Percentiles rank a stretch among this genome's conserved stretches.
These are phyloP conservation scores for Cyclotella cryptica DNA, from an alignment of 108 stramenopile species.

Conservation along the genomic window DNA sequence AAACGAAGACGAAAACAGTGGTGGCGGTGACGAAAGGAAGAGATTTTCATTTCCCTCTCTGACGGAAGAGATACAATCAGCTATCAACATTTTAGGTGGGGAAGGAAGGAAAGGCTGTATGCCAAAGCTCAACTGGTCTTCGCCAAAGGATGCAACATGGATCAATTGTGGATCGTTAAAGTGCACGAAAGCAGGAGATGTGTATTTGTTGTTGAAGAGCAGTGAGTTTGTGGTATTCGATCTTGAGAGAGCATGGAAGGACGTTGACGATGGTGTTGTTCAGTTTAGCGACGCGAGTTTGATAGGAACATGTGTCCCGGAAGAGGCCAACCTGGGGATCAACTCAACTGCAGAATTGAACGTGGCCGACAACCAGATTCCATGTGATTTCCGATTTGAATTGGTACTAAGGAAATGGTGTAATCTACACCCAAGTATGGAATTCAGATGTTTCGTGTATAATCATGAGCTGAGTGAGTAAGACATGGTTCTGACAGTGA, in stretches of 20 bases:
- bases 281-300: not conserved
- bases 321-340: not conserved
- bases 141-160: constrained; percentile 94
- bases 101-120: constrained; percentile 63
- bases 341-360: not conserved
- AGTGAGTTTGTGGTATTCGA: constrained; percentile 91
- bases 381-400: constrained; percentile 37
- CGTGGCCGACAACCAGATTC: not conserved
- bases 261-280: constrained; percentile 15
- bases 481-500: not conserved
- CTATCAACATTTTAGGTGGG: constrained; percentile 34
- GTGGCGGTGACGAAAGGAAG: constrained; percentile 35
- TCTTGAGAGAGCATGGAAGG: constrained; percentile 82
- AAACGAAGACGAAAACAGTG: constrained; percentile 35
- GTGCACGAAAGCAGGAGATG: constrained; percentile 88
- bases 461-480: constrained; percentile 54
- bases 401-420: constrained; percentile 93
- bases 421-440: constrained; percentile 92
- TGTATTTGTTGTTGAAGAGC: constrained; percentile 92
- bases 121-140: constrained; percentile 93
- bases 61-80: constrained; percentile 44
- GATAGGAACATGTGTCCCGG: not conserved
- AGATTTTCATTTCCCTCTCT: constrained; percentile 41
- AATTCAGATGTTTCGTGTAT: constrained; percentile 94
- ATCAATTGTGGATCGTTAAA: constrained; percentile 90